Percentiles rank a stretch among this genome's conserved stretches.
Evolutionary conservation across 345 rosid genomes (phyloP).

Genomic region (Bretschneidera sinensis): DNA sequence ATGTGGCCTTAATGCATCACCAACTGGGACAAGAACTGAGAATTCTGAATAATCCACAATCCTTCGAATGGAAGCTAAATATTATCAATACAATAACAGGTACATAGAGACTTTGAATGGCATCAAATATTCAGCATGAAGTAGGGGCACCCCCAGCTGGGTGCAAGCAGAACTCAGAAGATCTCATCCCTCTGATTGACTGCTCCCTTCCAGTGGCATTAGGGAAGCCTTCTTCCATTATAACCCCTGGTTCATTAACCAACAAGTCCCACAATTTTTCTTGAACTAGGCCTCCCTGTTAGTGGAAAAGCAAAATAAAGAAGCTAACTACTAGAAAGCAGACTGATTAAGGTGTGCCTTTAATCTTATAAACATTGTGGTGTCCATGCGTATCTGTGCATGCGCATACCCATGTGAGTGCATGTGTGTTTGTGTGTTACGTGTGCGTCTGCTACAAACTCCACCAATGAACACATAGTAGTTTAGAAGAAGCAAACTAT

Average conservation of each 20-base stretch:
- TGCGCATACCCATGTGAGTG: too few species aligned
- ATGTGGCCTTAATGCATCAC: constrained; percentile 68
- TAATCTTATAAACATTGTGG: too few species aligned
- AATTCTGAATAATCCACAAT: constrained; percentile 67
- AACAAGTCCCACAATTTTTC: constrained; percentile 85
- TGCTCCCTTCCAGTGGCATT: constrained; percentile 90
- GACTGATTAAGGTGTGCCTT: too few species aligned
- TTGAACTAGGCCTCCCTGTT: constrained; percentile 77
- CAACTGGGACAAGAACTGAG: constrained; percentile 63
- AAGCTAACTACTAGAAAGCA: too few species aligned
- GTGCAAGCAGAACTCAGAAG: constrained; percentile 90
- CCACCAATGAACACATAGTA: too few species aligned
- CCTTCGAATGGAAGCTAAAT: constrained; percentile 95
- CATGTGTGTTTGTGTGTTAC: too few species aligned
- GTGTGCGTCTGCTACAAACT: too few species aligned
- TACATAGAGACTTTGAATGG: constrained; percentile 89
- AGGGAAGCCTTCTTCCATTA: constrained; percentile 98
- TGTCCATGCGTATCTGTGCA: too few species aligned
- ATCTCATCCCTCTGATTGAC: constrained; percentile 85
- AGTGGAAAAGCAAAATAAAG: not conserved
- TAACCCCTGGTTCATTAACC: constrained; percentile 43
- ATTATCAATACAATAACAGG: constrained; percentile 85
- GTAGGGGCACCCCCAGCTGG: constrained; percentile 98
- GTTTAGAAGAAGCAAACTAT: not conserved
- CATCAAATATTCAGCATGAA: constrained; percentile 93